phyloP scores from a whole-genome alignment of 78 protist genomes.

The Abeoforma whisleri region DNA sequence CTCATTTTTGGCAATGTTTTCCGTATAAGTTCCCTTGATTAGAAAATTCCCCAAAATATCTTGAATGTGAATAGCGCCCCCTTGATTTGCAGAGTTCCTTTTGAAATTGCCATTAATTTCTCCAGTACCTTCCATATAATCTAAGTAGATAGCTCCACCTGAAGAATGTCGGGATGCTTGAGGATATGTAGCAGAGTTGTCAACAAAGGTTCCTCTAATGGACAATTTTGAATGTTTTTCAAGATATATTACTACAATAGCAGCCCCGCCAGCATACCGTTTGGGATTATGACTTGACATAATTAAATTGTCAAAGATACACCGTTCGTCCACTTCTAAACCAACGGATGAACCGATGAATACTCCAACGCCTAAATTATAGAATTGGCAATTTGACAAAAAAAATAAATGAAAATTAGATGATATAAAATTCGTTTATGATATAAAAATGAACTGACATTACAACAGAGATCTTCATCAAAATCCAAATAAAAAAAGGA shows the following conservation, averaged over 20 bases:
- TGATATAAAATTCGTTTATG: too few species aligned
- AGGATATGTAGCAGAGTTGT: neutral
- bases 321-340: neutral
- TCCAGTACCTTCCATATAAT: slow-evolving; percentile 5
- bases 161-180: neutral
- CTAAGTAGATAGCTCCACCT: slow-evolving; percentile 18
- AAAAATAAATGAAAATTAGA: too few species aligned
- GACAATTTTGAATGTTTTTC: neutral
- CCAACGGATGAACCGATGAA: slow-evolving; percentile 3
- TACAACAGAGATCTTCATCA: too few species aligned
- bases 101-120: neutral
- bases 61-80: slow-evolving; percentile 10
- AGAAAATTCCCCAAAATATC: slow-evolving; percentile 1
- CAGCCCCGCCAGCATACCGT: slow-evolving; percentile 26
- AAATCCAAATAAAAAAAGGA: too few species aligned
- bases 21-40: neutral
- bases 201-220: neutral
- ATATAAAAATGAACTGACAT: too few species aligned
- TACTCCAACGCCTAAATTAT: slow-evolving; percentile 1
- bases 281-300: neutral
- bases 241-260: neutral
- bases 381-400: too few species aligned
- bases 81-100: slow-evolving; percentile 29
- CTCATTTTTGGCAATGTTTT: slow-evolving; percentile 7
- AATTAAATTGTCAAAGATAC: slow-evolving; percentile 1